A percentile compares a stretch with the other conserved stretches of the same genome.
Conservation (phyloP, 495 filamentous ascomycete genomes). For the Tuber melanosporum region DNA sequence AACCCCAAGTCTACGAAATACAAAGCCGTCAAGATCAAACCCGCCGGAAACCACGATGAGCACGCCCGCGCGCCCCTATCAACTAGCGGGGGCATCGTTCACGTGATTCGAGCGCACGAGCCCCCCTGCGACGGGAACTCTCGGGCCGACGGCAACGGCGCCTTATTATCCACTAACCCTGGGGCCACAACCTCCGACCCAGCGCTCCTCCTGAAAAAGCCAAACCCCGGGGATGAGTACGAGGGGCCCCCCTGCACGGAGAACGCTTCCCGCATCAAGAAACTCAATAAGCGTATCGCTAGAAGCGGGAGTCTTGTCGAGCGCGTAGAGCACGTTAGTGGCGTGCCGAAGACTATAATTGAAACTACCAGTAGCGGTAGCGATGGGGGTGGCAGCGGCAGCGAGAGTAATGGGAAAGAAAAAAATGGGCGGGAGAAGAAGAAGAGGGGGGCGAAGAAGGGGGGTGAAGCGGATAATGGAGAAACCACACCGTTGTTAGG, state of each 20-base stretch:
- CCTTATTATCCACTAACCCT: neutral
- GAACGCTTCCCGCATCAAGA: slow-evolving; percentile 1
- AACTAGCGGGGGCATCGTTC: neutral
- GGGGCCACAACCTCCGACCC: neutral
- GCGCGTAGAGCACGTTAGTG: slow-evolving; percentile 29
- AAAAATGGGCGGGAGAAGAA: neutral
- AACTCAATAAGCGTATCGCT: slow-evolving; percentile 22
- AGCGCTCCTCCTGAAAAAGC: neutral
- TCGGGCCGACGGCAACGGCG: neutral
- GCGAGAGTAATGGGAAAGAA: neutral
- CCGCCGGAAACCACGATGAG: slow-evolving; percentile 8
- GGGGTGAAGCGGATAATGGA: slow-evolving; percentile 3
- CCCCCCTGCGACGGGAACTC: neutral
- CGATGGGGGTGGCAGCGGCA: slow-evolving; percentile 10
- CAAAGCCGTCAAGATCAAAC: slow-evolving; percentile 68
- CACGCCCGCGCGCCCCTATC: neutral
- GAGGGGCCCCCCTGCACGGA: neutral
- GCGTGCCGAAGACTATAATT: slow-evolving; percentile 41
- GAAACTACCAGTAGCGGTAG: slow-evolving; percentile 39
- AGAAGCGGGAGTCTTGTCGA: slow-evolving; percentile 40
- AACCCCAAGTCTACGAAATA: slow-evolving; percentile 78
- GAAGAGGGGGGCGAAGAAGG: neutral
- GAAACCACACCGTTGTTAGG: slow-evolving; percentile 31
- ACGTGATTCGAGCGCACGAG: neutral
- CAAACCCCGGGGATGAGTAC: neutral